Evolutionary conservation across 768 basidiomycete genomes (phyloP).

Genomic region (Boletus sensibilis): DNA sequence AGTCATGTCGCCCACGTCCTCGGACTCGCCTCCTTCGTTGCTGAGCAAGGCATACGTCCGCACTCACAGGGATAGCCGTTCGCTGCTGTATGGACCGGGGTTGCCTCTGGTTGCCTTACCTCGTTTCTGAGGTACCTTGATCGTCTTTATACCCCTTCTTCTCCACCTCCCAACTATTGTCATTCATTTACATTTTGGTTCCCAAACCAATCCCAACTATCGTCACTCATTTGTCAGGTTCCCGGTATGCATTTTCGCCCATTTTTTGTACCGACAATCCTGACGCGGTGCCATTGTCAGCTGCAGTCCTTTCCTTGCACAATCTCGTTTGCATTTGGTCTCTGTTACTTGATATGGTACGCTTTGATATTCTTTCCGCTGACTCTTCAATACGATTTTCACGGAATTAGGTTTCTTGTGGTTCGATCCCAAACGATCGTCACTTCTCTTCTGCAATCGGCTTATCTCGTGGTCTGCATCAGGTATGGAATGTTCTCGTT

Average conservation of each 20-base stretch:
- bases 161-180: constrained; percentile 12
- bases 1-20: not conserved
- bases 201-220: constrained; percentile 11
- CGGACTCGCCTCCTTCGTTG: not conserved
- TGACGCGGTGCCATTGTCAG: not conserved
- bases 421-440: not conserved
- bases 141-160: not conserved
- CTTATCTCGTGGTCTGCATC: not conserved
- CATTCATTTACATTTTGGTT: constrained; percentile 12
- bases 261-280: not conserved
- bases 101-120: not conserved
- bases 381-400: not conserved
- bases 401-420: not conserved
- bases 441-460: not conserved
- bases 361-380: not conserved
- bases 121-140: not conserved
- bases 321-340: not conserved
- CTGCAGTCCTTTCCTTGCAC: not conserved
- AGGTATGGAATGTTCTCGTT: not conserved
- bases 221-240: constrained; percentile 13
- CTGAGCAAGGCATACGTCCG: constrained; percentile 2
- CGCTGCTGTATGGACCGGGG: not conserved
- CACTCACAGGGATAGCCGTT: constrained; percentile 3
- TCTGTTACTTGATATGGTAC: constrained; percentile 6
- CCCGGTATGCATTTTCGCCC: not conserved